These are phyloP conservation scores for Alternaria angustiovoidea DNA, from an alignment of 2,329 filamentous ascomycete species.

Conservation along the genomic window DNA sequence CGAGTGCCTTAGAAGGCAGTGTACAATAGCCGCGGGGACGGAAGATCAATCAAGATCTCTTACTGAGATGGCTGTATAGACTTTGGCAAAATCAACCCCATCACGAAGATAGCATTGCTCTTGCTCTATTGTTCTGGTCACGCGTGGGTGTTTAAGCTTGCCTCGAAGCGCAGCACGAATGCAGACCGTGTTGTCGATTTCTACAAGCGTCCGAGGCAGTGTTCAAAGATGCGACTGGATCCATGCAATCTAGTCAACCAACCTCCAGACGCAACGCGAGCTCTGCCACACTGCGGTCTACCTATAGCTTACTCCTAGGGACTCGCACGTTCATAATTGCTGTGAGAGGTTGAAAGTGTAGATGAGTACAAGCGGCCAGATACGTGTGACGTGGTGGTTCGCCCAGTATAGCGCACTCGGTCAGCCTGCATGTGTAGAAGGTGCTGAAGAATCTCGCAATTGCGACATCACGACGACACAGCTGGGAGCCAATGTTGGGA, in stretches of 20 bases:
- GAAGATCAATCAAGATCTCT: conserved; percentile 18
- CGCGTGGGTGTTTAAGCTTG: neutral
- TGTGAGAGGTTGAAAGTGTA: neutral
- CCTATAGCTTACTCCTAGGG: neutral
- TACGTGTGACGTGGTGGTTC: conserved; percentile 1
- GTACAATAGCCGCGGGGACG: conserved; percentile 47
- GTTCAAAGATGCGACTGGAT: neutral
- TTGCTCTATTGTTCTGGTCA: neutral
- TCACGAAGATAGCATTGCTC: conserved; percentile 6
- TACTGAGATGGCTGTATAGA: conserved; percentile 46
- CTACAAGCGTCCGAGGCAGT: neutral
- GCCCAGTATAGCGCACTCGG: neutral
- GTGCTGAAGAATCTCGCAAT: neutral
- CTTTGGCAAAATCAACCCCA: conserved; percentile 29
- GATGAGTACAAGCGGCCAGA: neutral
- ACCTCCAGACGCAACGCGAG: neutral
- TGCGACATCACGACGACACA: neutral
- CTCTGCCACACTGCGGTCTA: neutral
- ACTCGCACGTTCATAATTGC: neutral
- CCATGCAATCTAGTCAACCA: neutral
- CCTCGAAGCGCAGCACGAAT: neutral
- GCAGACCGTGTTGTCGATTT: neutral
- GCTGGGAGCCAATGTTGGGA: neutral
- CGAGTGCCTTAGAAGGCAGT: conserved; percentile 37
- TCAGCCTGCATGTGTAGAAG: neutral